Evolutionary conservation across 352 stramenopile species (phyloP).

Genomic region (Phytophthora podocarpi): DNA sequence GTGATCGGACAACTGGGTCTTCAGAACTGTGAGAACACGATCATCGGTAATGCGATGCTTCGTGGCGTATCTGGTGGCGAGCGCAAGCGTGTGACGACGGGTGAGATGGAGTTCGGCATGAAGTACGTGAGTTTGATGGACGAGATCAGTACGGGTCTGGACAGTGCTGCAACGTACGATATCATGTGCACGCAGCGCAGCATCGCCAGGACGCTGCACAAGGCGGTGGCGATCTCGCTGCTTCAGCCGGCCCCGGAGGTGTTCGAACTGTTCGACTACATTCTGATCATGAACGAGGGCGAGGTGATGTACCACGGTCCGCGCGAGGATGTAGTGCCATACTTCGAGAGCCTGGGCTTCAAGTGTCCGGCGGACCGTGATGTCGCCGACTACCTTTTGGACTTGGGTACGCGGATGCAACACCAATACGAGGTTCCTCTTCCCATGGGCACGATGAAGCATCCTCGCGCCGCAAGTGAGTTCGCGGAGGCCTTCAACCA

Average conservation of each 20-base stretch:
- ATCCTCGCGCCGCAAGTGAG: constrained; percentile 26
- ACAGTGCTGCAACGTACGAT: constrained; percentile 67
- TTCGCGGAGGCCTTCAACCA: too few species aligned
- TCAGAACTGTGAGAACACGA: constrained; percentile 57
- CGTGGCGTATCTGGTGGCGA: constrained; percentile 78
- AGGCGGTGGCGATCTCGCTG: constrained; percentile 76
- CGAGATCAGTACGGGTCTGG: constrained; percentile 69
- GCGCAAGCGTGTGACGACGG: constrained; percentile 78
- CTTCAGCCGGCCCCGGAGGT: constrained; percentile 93
- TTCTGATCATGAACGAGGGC: constrained; percentile 91
- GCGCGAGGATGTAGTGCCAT: constrained; percentile 60
- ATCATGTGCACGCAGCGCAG: constrained; percentile 59
- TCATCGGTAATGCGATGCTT: constrained; percentile 66
- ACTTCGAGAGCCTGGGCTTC: constrained; percentile 84
- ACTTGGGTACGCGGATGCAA: constrained; percentile 46
- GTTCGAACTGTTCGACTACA: constrained; percentile 92
- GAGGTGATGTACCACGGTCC: constrained; percentile 88
- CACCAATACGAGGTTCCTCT: constrained; percentile 51
- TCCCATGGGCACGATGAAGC: too few species aligned
- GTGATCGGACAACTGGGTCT: constrained; percentile 58
- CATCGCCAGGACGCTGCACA: constrained; percentile 51
- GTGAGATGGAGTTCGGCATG: constrained; percentile 86
- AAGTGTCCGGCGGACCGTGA: constrained; percentile 64
- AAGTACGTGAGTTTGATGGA: constrained; percentile 88
- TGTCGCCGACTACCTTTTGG: constrained; percentile 91